Percentiles rank a stretch among this genome's conserved stretches.
These are phyloP conservation scores for Alnus rubra DNA, from an alignment of 306 rosid species.

Conservation along the genomic window DNA sequence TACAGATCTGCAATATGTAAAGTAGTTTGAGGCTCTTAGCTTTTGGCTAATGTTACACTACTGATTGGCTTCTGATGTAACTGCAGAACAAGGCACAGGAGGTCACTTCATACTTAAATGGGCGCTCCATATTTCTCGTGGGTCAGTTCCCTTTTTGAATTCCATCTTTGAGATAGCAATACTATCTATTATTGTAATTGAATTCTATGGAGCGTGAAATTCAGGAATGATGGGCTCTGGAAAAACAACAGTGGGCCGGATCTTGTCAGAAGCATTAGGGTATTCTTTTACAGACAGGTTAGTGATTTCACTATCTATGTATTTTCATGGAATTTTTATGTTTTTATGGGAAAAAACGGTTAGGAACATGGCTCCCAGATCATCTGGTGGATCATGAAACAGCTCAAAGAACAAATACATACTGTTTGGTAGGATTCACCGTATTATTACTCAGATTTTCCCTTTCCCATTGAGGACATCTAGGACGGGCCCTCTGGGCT, in stretches of 20 bases:
- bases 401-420: neutral
- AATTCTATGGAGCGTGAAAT: neutral
- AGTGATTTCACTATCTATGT: neutral
- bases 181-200: neutral
- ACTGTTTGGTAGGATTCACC: neutral
- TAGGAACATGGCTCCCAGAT: neutral
- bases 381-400: neutral
- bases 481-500: neutral
- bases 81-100: slow-evolving; percentile 18
- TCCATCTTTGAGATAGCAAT: neutral
- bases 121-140: slow-evolving; percentile 11
- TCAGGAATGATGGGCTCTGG: slow-evolving; percentile 26
- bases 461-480: neutral
- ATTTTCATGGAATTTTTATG: too few species aligned
- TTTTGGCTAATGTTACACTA: neutral
- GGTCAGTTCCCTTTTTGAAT: neutral
- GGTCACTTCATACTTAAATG: slow-evolving; percentile 14
- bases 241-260: slow-evolving; percentile 21
- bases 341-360: neutral
- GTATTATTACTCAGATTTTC: neutral
- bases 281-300: slow-evolving; percentile 23
- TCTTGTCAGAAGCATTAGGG: slow-evolving; percentile 21
- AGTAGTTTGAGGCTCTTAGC: neutral
- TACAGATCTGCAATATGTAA: neutral
- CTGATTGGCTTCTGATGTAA: neutral